phyloP scores from a whole-genome alignment of 1,284 basidiomycete species.

The Cutaneotrichosporon sp. region DNA sequence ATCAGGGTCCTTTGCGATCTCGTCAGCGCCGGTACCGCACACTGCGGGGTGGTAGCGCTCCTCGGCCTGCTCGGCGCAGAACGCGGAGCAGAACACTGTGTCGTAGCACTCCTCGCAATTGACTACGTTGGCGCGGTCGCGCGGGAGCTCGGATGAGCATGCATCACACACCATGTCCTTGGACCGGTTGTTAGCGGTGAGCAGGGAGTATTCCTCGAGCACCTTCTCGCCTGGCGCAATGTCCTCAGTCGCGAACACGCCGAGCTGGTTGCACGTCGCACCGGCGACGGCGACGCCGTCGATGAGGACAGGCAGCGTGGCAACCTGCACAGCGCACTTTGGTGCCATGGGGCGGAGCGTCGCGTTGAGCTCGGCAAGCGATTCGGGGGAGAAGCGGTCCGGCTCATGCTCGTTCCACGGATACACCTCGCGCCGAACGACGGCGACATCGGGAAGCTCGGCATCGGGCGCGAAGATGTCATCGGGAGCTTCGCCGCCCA shows the following conservation, averaged over 20 bases:
- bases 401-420: conserved; percentile 17
- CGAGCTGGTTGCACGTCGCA: conserved; percentile 12
- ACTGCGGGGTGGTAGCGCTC: conserved; percentile 19
- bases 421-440: conserved; percentile 14
- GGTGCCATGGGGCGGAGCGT: conserved; percentile 5
- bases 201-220: conserved; percentile 13
- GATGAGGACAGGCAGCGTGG: conserved; percentile 6
- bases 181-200: conserved; percentile 15
- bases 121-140: neutral
- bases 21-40: conserved; percentile 11
- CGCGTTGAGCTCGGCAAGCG: conserved; percentile 12
- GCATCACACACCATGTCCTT: conserved; percentile 18
- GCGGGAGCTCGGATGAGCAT: conserved; percentile 10
- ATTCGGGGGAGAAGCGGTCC: conserved; percentile 8
- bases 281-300: conserved; percentile 3
- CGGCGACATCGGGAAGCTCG: conserved; percentile 5
- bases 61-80: conserved; percentile 7
- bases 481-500: neutral
- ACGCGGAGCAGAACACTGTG: conserved; percentile 12
- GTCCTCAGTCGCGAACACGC: conserved; percentile 17
- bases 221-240: conserved; percentile 17
- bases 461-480: conserved; percentile 1
- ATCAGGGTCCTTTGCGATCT: conserved; percentile 14
- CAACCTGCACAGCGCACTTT: conserved; percentile 13
- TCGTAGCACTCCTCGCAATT: conserved; percentile 15